phyloP scores from a whole-genome alignment of 345 rosid genomes.

The Garcia nutans region DNA sequence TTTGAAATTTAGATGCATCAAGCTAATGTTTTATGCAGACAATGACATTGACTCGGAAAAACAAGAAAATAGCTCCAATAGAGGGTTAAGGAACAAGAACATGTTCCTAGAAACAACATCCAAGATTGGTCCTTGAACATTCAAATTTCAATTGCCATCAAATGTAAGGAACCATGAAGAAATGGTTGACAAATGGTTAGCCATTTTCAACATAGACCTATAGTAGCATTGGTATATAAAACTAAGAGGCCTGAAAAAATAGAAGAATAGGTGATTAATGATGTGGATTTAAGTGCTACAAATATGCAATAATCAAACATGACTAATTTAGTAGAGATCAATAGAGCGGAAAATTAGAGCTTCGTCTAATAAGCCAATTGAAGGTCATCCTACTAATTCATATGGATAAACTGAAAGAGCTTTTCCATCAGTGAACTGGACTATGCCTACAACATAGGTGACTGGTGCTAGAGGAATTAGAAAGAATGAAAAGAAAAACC shows the following conservation, averaged over 20 bases:
- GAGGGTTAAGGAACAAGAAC: constrained; percentile 4
- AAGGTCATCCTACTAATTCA: not conserved
- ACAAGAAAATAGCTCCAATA: not conserved
- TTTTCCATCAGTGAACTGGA: not conserved
- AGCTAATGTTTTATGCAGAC: not conserved
- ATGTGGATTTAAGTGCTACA: not conserved
- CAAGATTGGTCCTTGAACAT: not conserved
- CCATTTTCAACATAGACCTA: not conserved
- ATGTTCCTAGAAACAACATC: not conserved
- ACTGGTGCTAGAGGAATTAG: not conserved
- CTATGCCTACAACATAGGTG: not conserved
- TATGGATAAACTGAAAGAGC: not conserved
- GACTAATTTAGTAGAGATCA: too few species aligned
- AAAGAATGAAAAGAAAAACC: not conserved
- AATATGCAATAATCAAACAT: too few species aligned
- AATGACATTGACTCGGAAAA: not conserved
- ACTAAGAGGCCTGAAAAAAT: too few species aligned
- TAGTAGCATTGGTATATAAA: not conserved
- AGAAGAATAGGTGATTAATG: too few species aligned
- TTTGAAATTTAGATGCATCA: not conserved
- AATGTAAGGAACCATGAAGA: not conserved
- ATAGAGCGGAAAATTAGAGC: too few species aligned
- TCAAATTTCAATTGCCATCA: too few species aligned
- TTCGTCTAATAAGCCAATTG: not conserved
- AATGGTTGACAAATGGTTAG: not conserved